phyloP scores from a whole-genome alignment of 2,329 filamentous ascomycete genomes.

The Chaetoscypha palmicola region DNA sequence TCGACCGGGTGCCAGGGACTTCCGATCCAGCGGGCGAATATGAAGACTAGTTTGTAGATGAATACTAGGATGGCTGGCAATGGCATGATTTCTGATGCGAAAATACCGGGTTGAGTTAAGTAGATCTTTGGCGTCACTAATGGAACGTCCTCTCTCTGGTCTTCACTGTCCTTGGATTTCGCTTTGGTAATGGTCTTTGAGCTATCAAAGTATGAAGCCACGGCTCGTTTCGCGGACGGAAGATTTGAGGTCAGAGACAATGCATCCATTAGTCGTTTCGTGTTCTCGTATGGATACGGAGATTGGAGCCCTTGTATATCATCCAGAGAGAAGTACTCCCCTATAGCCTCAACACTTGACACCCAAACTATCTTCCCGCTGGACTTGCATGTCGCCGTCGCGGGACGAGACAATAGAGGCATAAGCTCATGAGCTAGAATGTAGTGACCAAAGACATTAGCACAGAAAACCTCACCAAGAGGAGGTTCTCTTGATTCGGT shows the following conservation, averaged over 20 bases:
- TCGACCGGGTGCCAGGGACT: constrained; percentile 80
- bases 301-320: constrained; percentile 71
- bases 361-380: constrained; percentile 68
- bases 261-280: constrained; percentile 81
- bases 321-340: constrained; percentile 45
- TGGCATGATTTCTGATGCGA: constrained; percentile 73
- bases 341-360: constrained; percentile 66
- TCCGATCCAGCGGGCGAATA: constrained; percentile 67
- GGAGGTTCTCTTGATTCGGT: constrained; percentile 41
- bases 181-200: constrained; percentile 23
- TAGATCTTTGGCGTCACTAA: constrained; percentile 58
- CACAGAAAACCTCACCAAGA: constrained; percentile 77
- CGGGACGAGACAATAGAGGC: constrained; percentile 51
- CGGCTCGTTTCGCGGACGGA: constrained; percentile 52
- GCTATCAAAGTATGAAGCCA: constrained; percentile 48
- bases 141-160: background rate
- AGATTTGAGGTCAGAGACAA: constrained; percentile 67
- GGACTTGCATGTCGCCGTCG: constrained; percentile 17
- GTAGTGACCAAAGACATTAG: constrained; percentile 95
- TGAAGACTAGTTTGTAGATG: constrained; percentile 61
- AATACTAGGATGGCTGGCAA: constrained; percentile 63
- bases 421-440: constrained; percentile 74
- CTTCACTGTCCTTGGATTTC: constrained; percentile 15
- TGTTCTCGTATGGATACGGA: constrained; percentile 66
- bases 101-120: constrained; percentile 79